phyloP scores from a whole-genome alignment of 176 grass and related monocot species.

The Carex parvula region DNA sequence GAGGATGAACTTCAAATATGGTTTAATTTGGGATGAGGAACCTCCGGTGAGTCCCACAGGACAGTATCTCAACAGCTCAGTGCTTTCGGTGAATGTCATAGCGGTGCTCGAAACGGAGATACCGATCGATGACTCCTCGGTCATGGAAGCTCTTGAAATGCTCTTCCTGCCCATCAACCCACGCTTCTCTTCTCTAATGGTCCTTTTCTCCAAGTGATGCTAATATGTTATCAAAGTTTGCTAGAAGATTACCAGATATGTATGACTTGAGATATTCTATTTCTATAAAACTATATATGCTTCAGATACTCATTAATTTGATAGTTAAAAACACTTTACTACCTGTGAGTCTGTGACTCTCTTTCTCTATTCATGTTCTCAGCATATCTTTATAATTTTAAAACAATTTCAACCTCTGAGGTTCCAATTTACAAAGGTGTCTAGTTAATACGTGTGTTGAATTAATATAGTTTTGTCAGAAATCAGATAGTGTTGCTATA shows the following conservation, averaged over 20 bases:
- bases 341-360: too few species aligned
- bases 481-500: too few species aligned
- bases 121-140: slow-evolving; percentile 16
- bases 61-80: slow-evolving; percentile 30
- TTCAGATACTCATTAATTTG: too few species aligned
- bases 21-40: not conserved
- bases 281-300: too few species aligned
- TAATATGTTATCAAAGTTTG: not conserved
- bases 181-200: slow-evolving; percentile 36
- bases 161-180: slow-evolving; percentile 27
- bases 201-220: not conserved
- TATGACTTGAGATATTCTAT: not conserved
- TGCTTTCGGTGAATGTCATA: slow-evolving; percentile 16
- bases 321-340: too few species aligned
- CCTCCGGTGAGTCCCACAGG: slow-evolving; percentile 27
- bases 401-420: too few species aligned
- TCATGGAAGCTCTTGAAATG: slow-evolving; percentile 1
- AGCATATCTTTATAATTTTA: too few species aligned
- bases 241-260: not conserved
- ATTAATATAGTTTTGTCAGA: too few species aligned
- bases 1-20: not conserved
- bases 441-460: too few species aligned
- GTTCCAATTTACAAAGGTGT: too few species aligned
- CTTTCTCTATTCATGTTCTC: too few species aligned
- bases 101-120: slow-evolving; percentile 19